Evolutionary conservation across 768 basidiomycete genomes (phyloP), one percentile per base, ranked within the genome.

Genomic region (Sarcodon sp.): DNA sequence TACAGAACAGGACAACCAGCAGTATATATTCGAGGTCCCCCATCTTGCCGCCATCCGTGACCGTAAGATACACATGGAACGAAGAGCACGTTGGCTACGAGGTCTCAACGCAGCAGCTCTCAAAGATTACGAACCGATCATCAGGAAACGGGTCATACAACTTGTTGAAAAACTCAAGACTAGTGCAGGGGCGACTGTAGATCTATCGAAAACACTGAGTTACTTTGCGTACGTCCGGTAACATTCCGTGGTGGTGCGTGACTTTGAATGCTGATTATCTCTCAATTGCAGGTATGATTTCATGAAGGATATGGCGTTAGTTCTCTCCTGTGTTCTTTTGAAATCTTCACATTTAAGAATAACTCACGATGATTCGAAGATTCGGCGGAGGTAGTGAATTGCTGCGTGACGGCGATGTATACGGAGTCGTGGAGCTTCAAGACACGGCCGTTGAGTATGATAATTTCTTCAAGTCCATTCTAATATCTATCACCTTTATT

Each of bases 21-120:
- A n/a, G n/a, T n/a, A n/a, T n/a, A n/a, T n/a, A n/a, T n/a, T n/a
- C n/a, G n/a, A n/a, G n/a, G n/a, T 27, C 21, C 21, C 21, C 21
- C 2, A 27, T 27, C 21, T 27, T 27, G 21, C 4, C 21, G 21
- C 3, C 3, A 27, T 41, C 1, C 52, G 53, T 9, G 53, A 58
- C 35, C 49, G 52, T 9, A 54, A 50, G 10, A 51, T 53, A 16
- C 65, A 73, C 44, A 55, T 60, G 0, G 65, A 47, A 1, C 55
- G 60, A 8, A 58, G 63, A 4, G 56, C 55, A 38, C 48, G 57
- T 7, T 66, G 65, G 65, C 59, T 57, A 38, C 56, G 60, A 5
- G 63, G 50, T 5, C 56, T 66, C 48, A 62, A 49, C 38, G 49
- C 54, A 6, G 49, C 44, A 1, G 51, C 62, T 11, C 33, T 65